Conservation (phyloP, 495 filamentous ascomycete genomes). For the Bathelium albidoporum region DNA sequence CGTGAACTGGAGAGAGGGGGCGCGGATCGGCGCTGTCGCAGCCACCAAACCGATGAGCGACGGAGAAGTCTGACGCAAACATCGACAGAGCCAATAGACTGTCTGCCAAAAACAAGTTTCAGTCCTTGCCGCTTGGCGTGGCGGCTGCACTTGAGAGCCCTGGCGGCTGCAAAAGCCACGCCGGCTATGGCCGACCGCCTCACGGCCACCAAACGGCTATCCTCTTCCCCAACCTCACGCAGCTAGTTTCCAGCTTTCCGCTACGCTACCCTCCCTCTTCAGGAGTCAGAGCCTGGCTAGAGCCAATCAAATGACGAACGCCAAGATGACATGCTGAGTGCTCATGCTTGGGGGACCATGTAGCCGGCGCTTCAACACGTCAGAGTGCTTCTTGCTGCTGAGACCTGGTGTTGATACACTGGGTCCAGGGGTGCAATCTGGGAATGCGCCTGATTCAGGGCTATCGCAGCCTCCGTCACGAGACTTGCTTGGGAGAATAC, state of each 20-base stretch:
- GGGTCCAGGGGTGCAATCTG: background rate
- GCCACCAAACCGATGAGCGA: background rate
- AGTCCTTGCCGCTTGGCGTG: background rate
- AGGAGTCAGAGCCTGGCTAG: background rate
- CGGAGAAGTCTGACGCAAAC: background rate
- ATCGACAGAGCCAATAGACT: background rate
- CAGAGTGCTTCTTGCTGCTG: background rate
- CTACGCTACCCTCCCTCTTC: background rate
- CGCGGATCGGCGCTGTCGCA: background rate
- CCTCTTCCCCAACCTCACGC: background rate
- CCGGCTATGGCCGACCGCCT: background rate
- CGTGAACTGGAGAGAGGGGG: background rate
- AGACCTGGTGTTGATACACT: background rate
- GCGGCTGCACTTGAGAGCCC: background rate
- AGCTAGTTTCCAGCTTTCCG: background rate
- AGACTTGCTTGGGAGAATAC: background rate
- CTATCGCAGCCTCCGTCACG: background rate
- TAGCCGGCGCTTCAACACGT: background rate
- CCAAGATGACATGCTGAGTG: background rate
- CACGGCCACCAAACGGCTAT: background rate
- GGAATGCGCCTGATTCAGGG: conserved; percentile 1
- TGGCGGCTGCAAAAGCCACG: background rate
- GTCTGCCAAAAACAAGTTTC: background rate
- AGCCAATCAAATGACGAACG: background rate
- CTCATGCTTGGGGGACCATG: background rate